Evolutionary conservation across 805 yeast genomes (phyloP), one percentile per base, ranked within the genome.

Genomic region (Kodamaea nitidulidarum): DNA sequence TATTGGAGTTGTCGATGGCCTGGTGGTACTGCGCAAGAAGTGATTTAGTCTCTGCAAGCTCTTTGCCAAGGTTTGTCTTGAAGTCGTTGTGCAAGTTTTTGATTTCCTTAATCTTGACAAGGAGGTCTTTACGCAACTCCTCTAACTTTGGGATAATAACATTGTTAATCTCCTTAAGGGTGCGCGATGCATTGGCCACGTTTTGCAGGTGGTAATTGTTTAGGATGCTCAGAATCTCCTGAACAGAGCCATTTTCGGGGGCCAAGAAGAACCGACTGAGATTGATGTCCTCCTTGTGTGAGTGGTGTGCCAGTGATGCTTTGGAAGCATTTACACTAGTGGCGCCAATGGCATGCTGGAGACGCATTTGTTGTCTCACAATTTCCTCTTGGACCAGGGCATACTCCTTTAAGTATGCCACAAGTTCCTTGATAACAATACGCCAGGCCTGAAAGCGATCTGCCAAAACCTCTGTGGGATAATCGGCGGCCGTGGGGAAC

Each of bases 351-450:
- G 95, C 88, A 56, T 87, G 90, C 44, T 87, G 85, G 32, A 88
- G 71, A 36, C 95, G 68, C 36, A 81, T 51, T 48, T 87, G 93
- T 53, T 87, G 95, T 43, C 95, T 77, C 25, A 85, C 80, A 12
- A 87, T 75, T 55, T 90, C 96, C 59, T 90, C 96, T 56, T 88
- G 93, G 41, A 86, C 90, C 10, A 84, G 75, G 7, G 87, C 88
- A 28, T 80, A 81, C 53, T 88, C 96, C 45, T 75, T 76, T 46
- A 91, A 69, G 55, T 91, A 91, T 34, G 73, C 76, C 15, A 86
- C 72, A 40, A 91, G 63, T 25, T 91, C 82, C 45, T 80, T 78
- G 41, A 88, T 80, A 40, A 90, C 78, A 29, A 76, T 73, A 42
- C 96, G 71, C 96, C 97, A 91, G 2, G 95, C 83, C 36, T 80